Conservation (phyloP, 2,329 filamentous ascomycete genomes). For the Trichoderma breve region DNA sequence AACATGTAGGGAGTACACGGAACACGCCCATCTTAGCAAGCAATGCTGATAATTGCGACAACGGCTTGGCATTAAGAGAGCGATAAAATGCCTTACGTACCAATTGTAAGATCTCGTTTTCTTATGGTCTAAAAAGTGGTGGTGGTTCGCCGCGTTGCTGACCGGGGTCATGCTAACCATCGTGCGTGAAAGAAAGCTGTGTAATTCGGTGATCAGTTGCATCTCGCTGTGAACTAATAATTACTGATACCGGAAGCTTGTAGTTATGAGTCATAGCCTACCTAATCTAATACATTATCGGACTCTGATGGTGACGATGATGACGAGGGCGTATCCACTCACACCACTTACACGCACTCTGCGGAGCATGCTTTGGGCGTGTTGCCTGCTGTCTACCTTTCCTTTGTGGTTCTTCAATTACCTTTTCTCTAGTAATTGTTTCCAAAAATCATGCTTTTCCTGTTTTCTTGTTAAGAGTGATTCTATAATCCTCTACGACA, state of each 20-base stretch:
- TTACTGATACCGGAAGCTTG: neutral
- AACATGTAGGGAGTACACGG: no score
- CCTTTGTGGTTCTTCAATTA: neutral
- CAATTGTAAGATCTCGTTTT: no score
- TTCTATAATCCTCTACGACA: neutral
- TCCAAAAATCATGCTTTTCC: rapidly evolving
- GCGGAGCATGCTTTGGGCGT: neutral
- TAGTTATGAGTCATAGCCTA: neutral
- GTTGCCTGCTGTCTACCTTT: neutral
- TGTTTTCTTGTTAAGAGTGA: neutral
- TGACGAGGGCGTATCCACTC: neutral
- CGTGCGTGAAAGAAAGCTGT: no score
- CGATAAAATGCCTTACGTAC: no score
- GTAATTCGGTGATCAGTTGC: no score
- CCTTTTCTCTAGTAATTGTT: neutral
- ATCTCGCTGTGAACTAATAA: no score
- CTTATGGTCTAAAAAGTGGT: no score
- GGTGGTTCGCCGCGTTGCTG: no score
- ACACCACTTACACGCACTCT: neutral
- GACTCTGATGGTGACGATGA: neutral
- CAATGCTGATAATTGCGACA: no score
- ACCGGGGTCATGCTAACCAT: no score
- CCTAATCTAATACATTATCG: neutral
- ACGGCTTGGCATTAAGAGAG: no score
- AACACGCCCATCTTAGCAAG: no score